Base-by-base conservation (phyloP, 2,329 filamentous ascomycete species). In the Colletotrichum nymphaeae region DNA sequence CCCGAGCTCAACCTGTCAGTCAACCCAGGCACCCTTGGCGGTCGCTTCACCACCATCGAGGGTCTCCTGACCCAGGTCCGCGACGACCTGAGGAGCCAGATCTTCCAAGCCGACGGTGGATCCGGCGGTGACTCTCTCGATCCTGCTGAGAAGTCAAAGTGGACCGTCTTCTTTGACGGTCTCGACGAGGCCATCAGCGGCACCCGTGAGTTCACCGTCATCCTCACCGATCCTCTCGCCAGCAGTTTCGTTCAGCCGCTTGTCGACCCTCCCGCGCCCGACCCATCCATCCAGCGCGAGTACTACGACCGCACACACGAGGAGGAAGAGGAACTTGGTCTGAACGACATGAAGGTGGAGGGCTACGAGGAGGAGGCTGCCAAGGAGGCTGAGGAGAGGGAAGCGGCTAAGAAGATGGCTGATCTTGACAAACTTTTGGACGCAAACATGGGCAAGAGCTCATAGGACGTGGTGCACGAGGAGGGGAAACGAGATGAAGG, bases 21-120 rank as follows among this genome's bases (percentile, higher is more conserved):
- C 75, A 95, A 97, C 83, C 95, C 96, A 0, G 97, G 97, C 69
- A 99, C 97, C 0, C 91, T 99, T 22, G 97, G 97, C 74, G 97
- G 97, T 22, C 93, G 97, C 71, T 99, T 99, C 87, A 99, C 97
- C 24, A 99, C 97, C 0, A 93, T 99, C 24, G 97, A 99, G 83
- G 97, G 97, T 74, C 90, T 98, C 24, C 87, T 98, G 67, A 97
- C 95, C 0, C 94, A 99, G 81, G 94, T 99, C 73, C 93, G 95
- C 75, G 93, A 97, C 80, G 96, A 99, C 82, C 88, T 99, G 28
- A 93, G 93, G 80, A 90, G 89, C 62, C 94, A 97, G 80, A 97
- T 98, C 75, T 99, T 97, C 83, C 91, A 97, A 78, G 85, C 90
- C 19, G 91, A 89, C 24, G 91, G 84, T 16, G 83, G 83, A 32